These are phyloP conservation scores for Aaosphaeria pasadenensis DNA, from an alignment of 2,329 filamentous ascomycete genomes.

Conservation along the genomic window DNA sequence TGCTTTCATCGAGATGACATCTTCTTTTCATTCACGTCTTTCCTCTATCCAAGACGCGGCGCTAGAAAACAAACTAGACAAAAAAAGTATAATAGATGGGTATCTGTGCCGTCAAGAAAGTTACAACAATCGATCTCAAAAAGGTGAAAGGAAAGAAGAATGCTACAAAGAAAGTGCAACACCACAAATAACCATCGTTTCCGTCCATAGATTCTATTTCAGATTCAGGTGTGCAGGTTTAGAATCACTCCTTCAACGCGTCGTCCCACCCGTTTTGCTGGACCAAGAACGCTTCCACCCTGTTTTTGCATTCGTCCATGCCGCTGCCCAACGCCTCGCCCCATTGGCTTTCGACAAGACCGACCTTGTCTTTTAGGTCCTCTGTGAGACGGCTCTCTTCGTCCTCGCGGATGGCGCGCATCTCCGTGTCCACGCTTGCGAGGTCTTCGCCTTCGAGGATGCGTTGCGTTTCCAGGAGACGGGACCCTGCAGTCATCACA, in stretches of 20 bases:
- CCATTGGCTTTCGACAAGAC: constrained; percentile 90
- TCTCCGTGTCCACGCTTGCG: constrained; percentile 44
- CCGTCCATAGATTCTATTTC: too few relatives aligned
- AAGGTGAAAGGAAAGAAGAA: constrained; percentile 14
- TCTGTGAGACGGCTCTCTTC: constrained; percentile 73
- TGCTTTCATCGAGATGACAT: too few relatives aligned
- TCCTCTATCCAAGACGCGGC: too few relatives aligned
- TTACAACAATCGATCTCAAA: too few relatives aligned
- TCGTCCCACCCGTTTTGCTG: constrained; percentile 88
- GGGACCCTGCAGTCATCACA: constrained; percentile 66
- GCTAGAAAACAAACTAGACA: too few relatives aligned
- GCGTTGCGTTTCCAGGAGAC: constrained; percentile 65
- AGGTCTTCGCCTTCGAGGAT: constrained; percentile 37
- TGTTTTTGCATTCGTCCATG: constrained; percentile 68
- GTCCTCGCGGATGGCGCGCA: constrained; percentile 57
- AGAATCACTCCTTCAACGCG: constrained; percentile 38
- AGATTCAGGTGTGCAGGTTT: too few relatives aligned
- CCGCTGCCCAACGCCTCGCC: constrained; percentile 77
- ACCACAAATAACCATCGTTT: too few relatives aligned
- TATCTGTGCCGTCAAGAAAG: constrained; percentile 23
- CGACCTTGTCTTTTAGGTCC: constrained; percentile 90
- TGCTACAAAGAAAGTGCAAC: constrained; percentile 2
- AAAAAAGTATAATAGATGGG: constrained; percentile 16
- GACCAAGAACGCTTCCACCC: constrained; percentile 70
- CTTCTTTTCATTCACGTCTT: too few relatives aligned